phyloP scores from a whole-genome alignment of 352 stramenopile genomes.

The Phytophthora chlamydospora region DNA sequence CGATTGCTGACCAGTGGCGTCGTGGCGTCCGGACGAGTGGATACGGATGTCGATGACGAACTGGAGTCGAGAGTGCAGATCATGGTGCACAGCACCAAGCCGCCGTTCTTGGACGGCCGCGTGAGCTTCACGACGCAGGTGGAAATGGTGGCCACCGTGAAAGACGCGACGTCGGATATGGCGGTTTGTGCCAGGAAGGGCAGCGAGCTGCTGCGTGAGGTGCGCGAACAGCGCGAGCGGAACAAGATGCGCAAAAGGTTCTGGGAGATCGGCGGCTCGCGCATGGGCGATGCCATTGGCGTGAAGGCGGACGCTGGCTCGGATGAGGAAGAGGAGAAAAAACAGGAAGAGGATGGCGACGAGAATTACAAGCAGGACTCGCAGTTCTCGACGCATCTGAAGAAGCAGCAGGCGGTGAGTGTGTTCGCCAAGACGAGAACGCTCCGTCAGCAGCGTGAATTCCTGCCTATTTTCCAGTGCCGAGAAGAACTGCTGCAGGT shows the following conservation, averaged over 20 bases:
- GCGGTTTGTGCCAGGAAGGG: conserved; percentile 95
- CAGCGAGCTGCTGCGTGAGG: conserved; percentile 82
- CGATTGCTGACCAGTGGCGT: conserved; percentile 95
- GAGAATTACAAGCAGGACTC: conserved; percentile 95
- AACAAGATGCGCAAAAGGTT: conserved; percentile 98
- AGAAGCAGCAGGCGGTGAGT: conserved; percentile 90
- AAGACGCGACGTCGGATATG: conserved; percentile 96
- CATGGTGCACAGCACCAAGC: conserved; percentile 98
- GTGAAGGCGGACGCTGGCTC: conserved; percentile 73
- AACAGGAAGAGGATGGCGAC: conserved; percentile 51
- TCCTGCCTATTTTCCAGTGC: conserved; percentile 95
- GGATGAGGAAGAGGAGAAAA: conserved; percentile 65
- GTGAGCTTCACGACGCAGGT: conserved; percentile 96
- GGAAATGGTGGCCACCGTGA: conserved; percentile 96
- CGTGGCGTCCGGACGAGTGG: conserved; percentile 70
- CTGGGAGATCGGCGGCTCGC: conserved; percentile 97
- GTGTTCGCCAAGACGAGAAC: conserved; percentile 97
- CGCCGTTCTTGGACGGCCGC: conserved; percentile 95
- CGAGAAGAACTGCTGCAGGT: conserved; percentile 96
- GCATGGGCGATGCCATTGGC: conserved; percentile 97
- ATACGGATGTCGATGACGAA: conserved; percentile 93
- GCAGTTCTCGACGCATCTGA: conserved; percentile 95
- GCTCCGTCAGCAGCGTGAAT: conserved; percentile 96
- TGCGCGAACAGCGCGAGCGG: conserved; percentile 77
- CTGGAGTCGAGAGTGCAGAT: conserved; percentile 95